Conservation (phyloP, 2,329 filamentous ascomycete species). For the Aspergillus thermomutatus region DNA sequence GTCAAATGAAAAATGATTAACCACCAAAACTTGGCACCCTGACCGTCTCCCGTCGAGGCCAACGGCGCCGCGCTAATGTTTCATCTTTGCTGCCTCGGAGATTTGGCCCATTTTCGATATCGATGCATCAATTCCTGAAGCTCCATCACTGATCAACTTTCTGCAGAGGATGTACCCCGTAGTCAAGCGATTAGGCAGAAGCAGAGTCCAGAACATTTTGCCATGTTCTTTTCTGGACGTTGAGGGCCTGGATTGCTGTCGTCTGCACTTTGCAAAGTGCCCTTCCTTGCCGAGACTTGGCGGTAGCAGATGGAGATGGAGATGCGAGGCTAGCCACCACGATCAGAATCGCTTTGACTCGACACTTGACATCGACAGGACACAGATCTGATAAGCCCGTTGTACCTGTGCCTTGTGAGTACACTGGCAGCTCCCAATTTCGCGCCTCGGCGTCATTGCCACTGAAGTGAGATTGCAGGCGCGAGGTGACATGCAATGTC, state of each 20-base stretch:
- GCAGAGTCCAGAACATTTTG: neutral
- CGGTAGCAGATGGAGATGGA: too few relatives aligned
- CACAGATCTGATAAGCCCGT: neutral
- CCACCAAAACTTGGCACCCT: constrained; percentile 18
- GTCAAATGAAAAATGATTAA: too few relatives aligned
- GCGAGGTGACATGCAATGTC: neutral
- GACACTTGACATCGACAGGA: too few relatives aligned
- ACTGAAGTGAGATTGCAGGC: neutral
- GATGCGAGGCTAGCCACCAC: neutral
- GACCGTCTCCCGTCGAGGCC: constrained; percentile 2
- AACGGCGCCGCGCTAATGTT: constrained; percentile 16
- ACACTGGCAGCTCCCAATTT: neutral
- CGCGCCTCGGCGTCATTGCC: neutral
- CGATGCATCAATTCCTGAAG: neutral
- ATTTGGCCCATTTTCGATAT: constrained; percentile 3
- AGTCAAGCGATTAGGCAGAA: neutral
- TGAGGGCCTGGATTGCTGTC: neutral
- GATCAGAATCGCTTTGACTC: neutral
- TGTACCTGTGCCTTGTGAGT: neutral
- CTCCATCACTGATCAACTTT: neutral
- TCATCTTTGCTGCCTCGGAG: constrained; percentile 13
- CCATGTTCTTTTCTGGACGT: neutral
- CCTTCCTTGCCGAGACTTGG: neutral
- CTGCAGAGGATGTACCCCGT: too few relatives aligned
- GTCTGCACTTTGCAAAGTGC: neutral